Conservation (phyloP, 2,329 filamentous ascomycete species). For the Beauveria varroae region DNA sequence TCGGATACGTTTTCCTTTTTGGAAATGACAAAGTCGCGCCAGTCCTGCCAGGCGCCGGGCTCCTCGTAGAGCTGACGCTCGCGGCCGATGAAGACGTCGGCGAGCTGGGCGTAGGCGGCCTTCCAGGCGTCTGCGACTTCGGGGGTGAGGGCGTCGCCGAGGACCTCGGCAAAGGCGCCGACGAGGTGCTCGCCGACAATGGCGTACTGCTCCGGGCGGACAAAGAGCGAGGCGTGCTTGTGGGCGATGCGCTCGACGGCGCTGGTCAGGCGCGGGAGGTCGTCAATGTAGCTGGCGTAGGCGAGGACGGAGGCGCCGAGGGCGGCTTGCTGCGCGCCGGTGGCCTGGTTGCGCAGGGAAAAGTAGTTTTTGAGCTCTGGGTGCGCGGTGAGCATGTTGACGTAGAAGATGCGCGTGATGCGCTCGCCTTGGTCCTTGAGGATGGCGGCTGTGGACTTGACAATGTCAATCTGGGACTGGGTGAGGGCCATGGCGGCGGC, state of each 20-base stretch:
- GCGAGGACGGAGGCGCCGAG: slow-evolving; percentile 62
- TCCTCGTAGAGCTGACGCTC: slow-evolving; percentile 55
- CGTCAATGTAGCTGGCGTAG: slow-evolving; percentile 66
- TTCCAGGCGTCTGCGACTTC: slow-evolving; percentile 65
- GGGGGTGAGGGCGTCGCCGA: slow-evolving; percentile 59
- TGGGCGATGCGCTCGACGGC: slow-evolving; percentile 63
- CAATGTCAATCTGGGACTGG: slow-evolving; percentile 56
- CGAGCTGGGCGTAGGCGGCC: slow-evolving; percentile 63
- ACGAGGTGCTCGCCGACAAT: slow-evolving; percentile 64
- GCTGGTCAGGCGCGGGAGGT: slow-evolving; percentile 51
- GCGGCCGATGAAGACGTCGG: slow-evolving; percentile 59
- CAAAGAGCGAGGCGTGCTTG: slow-evolving; percentile 67
- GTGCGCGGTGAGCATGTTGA: slow-evolving; percentile 55
- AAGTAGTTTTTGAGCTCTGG: slow-evolving; percentile 64
- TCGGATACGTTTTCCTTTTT: slow-evolving; percentile 54
- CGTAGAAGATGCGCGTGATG: slow-evolving; percentile 69
- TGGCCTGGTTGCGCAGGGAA: slow-evolving; percentile 61
- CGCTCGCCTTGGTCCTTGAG: slow-evolving; percentile 58
- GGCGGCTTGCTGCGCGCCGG: slow-evolving; percentile 60
- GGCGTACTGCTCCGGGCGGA: slow-evolving; percentile 61
- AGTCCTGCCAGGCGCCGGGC: slow-evolving; percentile 35
- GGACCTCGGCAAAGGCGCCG: slow-evolving; percentile 57
- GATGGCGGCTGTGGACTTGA: slow-evolving; percentile 71
- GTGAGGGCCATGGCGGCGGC: slow-evolving; percentile 44
- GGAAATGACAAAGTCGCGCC: slow-evolving; percentile 47